Percentiles rank a stretch among this genome's conserved stretches.
Conservation (phyloP, 805 yeast species). For the Saccharomyces paradoxus region DNA sequence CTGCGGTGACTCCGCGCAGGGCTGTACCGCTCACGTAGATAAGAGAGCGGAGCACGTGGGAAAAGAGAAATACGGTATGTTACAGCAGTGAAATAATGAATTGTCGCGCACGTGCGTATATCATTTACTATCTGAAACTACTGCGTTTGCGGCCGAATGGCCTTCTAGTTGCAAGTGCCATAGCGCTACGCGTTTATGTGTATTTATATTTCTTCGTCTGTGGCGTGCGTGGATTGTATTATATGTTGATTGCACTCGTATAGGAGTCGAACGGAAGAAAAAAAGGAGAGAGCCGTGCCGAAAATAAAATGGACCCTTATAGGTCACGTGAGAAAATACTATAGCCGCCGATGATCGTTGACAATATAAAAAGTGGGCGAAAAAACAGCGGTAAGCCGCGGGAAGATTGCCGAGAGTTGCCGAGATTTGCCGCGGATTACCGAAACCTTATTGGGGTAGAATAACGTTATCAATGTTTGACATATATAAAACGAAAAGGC, state of each 20-base stretch:
- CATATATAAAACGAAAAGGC: too few species aligned
- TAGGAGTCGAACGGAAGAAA: background rate
- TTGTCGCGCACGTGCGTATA: background rate
- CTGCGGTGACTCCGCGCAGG: background rate
- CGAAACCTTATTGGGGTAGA: background rate
- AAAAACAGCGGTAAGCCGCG: background rate
- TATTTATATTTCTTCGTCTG: background rate
- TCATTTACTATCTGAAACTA: background rate
- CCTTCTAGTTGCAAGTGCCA: background rate
- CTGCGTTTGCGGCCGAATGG: background rate
- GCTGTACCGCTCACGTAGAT: background rate
- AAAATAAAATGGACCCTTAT: background rate
- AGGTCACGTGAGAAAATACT: background rate
- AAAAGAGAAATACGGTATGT: background rate
- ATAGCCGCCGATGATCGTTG: background rate
- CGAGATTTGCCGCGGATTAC: background rate
- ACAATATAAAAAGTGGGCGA: too few species aligned
- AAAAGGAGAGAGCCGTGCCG: background rate
- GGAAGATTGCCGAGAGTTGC: background rate
- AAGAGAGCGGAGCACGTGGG: background rate
- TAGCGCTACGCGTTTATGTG: background rate
- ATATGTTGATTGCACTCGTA: background rate
- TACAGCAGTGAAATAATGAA: background rate
- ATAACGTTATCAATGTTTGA: background rate
- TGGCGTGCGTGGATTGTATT: background rate